phyloP scores from a whole-genome alignment of 257 asterid species.

The Lithospermum erythrorhizon region DNA sequence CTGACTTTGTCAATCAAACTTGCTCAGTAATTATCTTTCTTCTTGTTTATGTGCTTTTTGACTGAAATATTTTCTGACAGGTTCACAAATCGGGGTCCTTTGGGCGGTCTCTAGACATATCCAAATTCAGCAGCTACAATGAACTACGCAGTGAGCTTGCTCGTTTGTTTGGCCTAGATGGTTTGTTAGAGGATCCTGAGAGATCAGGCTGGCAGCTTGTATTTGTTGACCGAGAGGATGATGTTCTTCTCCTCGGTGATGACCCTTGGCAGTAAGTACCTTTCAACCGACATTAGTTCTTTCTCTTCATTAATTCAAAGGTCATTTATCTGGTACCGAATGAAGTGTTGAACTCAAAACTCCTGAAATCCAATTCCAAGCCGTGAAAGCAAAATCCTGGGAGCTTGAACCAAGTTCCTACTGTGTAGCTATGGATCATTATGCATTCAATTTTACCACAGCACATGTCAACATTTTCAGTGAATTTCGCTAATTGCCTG shows the following conservation, averaged over 20 bases:
- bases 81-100: slow-evolving; percentile 91
- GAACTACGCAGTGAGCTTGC: slow-evolving; percentile 94
- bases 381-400: too few relatives aligned
- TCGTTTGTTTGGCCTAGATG: slow-evolving; percentile 87
- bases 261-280: slow-evolving; percentile 96
- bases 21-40: neutral
- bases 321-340: too few relatives aligned
- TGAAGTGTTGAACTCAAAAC: too few relatives aligned
- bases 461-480: too few relatives aligned
- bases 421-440: too few relatives aligned
- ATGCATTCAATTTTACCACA: too few relatives aligned
- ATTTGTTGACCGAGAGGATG: slow-evolving; percentile 95
- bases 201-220: slow-evolving; percentile 99
- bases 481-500: too few relatives aligned
- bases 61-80: slow-evolving; percentile 24
- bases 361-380: too few relatives aligned
- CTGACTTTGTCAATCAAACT: neutral
- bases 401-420: too few relatives aligned
- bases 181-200: slow-evolving; percentile 90
- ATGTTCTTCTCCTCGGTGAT: slow-evolving; percentile 95
- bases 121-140: slow-evolving; percentile 83
- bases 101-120: slow-evolving; percentile 83
- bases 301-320: too few relatives aligned
- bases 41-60: neutral
- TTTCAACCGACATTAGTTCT: slow-evolving; percentile 6